Evolutionary conservation across 768 basidiomycete genomes (phyloP), one percentile per base, ranked within the genome.

Genomic region (Gymnopilus dilepis): DNA sequence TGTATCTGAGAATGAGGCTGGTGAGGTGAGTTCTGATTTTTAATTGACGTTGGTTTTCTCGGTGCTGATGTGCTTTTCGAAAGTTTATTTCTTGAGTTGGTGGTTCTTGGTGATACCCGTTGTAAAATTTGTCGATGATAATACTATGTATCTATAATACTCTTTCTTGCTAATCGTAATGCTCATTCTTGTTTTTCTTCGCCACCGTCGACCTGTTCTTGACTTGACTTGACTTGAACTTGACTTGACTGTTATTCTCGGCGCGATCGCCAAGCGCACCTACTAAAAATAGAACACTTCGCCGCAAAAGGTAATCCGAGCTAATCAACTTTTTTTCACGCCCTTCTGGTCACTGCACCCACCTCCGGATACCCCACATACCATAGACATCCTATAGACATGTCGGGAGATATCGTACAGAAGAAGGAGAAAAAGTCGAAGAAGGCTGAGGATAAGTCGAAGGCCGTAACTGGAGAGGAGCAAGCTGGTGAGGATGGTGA

Each of bases 1-100:
- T 5, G 70, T 91, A 8, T 78, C 83, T 1, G 90, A 90, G 58
- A 74, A 77, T 40, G 74, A 78, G 58, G 86, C 86, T 11, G 78
- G 77, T 51, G 72, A 80, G 77, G 91, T 92, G 42, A 47, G 67
- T 64, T n/a, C 45, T 50, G 8, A 40, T 26, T 26, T 42, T 6
- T 56, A 21, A 6, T 34, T 22, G 8, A 24, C 7, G 13, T 6
- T 28, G 34, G 15, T 26, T 11, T 21, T n/a, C n/a, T n/a, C n/a
- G 9, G 19, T 38, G 19, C 21, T 24, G 52, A 38, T 26, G 11
- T 38, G 17, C 5, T 37, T n/a, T 33, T 52, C 1, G 21, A 2
- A 17, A 54, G 52, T 54, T 54, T 28, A 40, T 54, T 22, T 54
- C 52, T 26, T 54, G 24, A 40, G 33, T 19, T 5, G 21, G 2